Evolutionary conservation across 305 asterid species (phyloP), one percentile per base, ranked within the genome.

Genomic region (Lippia alba): DNA sequence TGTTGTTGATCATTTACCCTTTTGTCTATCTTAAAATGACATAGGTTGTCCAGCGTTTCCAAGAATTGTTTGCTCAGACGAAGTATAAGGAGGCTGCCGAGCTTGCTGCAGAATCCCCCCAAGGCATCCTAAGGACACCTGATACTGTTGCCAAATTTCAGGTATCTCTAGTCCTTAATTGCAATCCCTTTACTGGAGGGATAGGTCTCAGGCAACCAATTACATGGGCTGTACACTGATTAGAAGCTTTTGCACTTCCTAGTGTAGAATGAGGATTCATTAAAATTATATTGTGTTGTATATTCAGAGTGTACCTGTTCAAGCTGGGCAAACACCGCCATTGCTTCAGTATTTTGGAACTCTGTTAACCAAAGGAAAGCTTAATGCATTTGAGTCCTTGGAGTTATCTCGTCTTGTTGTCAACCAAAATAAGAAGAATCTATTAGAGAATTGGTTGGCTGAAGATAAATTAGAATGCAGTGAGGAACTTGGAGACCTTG

Each of bases 401-500:
- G 99, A 95, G 84, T 72, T 95, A 61, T 95, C 99, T 40, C 99
- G 98, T 59, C 89, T 92, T 54, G 99, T 95, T 61, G 98, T 95
- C 79, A 95, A 95, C 81, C 99, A 95, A 83, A 92, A 92, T 83
- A 95, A 92, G 79, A 95, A 95, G 84, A 95, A 92, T 78, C 83
- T 95, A 66, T 66, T 95, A 81, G 99, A 92, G 84, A 95, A 92
- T 84, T 92, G 98, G 99, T 88, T 92, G 72, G 98, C 99, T 41
- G 99, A 90, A 80, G 99, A 95, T 84, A 90, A 95, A 73, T 80
- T 95, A 76, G 99, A 95, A 79, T 95, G 99, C 56, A 92, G 98
- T 36, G 99, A 95, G 89, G 99, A 95, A 76, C 98, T 95, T 74
- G 99, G 99, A 75, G 99, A 95, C 82, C 97, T 95, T 72, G 99